Base-by-base conservation (phyloP, 148 eudicot genomes). In the Nepenthes mirabilis region DNA sequence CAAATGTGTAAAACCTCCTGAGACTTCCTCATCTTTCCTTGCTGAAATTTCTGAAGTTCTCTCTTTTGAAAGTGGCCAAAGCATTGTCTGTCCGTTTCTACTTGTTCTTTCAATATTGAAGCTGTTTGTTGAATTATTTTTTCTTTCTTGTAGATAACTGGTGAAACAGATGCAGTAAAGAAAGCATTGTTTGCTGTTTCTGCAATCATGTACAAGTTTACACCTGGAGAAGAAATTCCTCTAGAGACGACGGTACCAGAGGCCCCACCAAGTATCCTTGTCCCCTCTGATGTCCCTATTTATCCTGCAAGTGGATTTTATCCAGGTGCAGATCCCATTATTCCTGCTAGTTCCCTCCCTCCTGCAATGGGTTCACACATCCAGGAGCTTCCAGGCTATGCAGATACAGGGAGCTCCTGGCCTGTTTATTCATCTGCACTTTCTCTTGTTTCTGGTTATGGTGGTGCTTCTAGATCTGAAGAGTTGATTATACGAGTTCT, bases 181-280 rank as follows among this genome's bases (percentile, higher is more conserved):
- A 86, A 72, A 73, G 96, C 95, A 34, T 67, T 93, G 55, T 88
- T 77, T 72, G 98, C 98, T 43, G 74, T 93, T 67, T 88, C 98
- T 71, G 73, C 95, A 12, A 82, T 94, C 63, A 81, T 94, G 80
- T 94, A 89, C 80, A 94, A 94, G 73, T 89, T 89, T 43, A 34
- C 77, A 32, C 85, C 99, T 5, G 89, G 80, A 77, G 99, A 94
- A 74, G 79, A 68, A 43, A 82, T 94, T 73, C 81, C 97, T 62
- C 78, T 89, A 34, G 87, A 79, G 6, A 81, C 97, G 62, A 66
- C 62, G 12, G 77, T 89, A 33, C 83, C 87, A 0, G 91, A 89
- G 68, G 69, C 71, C 47, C 86, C 79, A 10, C 88, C 99, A 56
- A 84, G 81, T 78, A 86, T 89, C 68, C 86, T 94, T 48, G 79